Base-by-base conservation (phyloP, 2,329 filamentous ascomycete genomes). In the Chaetomiaceae sp. region DNA sequence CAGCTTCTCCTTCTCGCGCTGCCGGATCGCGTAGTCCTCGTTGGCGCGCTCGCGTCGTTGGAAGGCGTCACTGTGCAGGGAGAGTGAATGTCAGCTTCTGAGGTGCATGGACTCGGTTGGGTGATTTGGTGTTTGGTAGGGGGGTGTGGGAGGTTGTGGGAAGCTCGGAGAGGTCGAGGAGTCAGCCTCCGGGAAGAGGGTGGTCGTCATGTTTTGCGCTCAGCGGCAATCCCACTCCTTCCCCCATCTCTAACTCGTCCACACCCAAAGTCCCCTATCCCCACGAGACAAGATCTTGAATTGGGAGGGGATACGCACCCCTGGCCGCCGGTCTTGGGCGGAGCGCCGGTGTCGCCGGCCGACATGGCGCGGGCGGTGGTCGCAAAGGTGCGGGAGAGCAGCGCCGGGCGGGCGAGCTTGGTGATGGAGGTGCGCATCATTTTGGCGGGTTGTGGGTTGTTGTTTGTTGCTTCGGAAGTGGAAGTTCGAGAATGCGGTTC, bases 1-100 rank as follows among this genome's bases (percentile, higher is more conserved):
- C 59, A 96, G 86, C 89, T 96, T 96, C 77, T 91, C 85, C 75
- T 84, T 83, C 82, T 97, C 94, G 69, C 91, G 88, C 76, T 88
- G 78, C 66, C 84, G 83, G 75, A 99, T 91, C 74, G 88, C 89
- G 64, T 83, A 82, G 71, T 91, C 86, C 77, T 97, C 94, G 69
- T 77, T 80, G 63, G 92, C 92, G 69, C 86, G 82, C 75, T 99
- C 94, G 65, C 94, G 90, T 75, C 87, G 87, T 75, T 86, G 89
- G 82, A 96, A 99, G 53, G 89, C 84, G 69, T 99, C 92, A 64
- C 92, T 95, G 62, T 64, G 43, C 31, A 20, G 14, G 34, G 17
- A 29, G 47, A 44, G 43, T 31, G 27, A 31, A 31, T 19, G 57
- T 58, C 59, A 57, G 51, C 34, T 43, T 42, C 31, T 29, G 8